A percentile compares a stretch with the other conserved stretches of the same genome.
Conservation (phyloP, 805 yeast genomes). For the Spathaspora passalidarum region DNA sequence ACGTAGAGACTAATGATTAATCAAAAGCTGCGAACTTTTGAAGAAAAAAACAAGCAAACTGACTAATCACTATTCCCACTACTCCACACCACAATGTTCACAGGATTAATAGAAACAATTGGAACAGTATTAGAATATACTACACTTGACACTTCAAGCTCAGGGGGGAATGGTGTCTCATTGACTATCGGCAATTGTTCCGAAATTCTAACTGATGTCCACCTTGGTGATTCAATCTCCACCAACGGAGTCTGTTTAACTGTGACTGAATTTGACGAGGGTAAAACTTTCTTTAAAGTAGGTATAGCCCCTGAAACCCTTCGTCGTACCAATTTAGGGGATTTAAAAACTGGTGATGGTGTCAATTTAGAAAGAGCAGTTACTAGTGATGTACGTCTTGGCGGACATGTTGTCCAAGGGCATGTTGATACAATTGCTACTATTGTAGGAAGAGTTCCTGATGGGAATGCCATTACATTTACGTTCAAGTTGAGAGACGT, state of each 20-base stretch:
- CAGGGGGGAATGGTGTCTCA: conserved; percentile 76
- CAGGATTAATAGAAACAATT: conserved; percentile 86
- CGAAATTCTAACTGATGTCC: conserved; percentile 70
- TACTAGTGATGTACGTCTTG: conserved; percentile 76
- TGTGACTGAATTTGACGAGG: conserved; percentile 70
- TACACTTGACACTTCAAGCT: conserved; percentile 42
- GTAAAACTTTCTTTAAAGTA: conserved; percentile 62
- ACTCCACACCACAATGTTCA: conserved; percentile 66
- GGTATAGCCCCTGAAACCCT: conserved; percentile 94
- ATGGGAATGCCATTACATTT: conserved; percentile 73
- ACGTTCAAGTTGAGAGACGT: conserved; percentile 69
- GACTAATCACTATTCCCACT: neutral
- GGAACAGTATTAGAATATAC: conserved; percentile 60
- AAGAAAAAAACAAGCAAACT: neutral
- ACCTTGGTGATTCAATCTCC: conserved; percentile 90
- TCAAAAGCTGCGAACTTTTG: neutral
- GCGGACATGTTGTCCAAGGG: conserved; percentile 98
- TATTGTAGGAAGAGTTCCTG: conserved; percentile 52
- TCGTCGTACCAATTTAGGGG: conserved; percentile 72
- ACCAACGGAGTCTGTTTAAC: conserved; percentile 91
- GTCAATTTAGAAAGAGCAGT: conserved; percentile 95
- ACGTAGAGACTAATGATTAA: neutral
- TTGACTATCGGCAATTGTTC: conserved; percentile 61
- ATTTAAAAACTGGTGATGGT: conserved; percentile 50
- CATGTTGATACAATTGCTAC: conserved; percentile 89